A percentile compares a stretch with the other conserved stretches of the same genome.
These are phyloP conservation scores for Camellia japonica DNA, from an alignment of 148 eudicot species.

Conservation along the genomic window DNA sequence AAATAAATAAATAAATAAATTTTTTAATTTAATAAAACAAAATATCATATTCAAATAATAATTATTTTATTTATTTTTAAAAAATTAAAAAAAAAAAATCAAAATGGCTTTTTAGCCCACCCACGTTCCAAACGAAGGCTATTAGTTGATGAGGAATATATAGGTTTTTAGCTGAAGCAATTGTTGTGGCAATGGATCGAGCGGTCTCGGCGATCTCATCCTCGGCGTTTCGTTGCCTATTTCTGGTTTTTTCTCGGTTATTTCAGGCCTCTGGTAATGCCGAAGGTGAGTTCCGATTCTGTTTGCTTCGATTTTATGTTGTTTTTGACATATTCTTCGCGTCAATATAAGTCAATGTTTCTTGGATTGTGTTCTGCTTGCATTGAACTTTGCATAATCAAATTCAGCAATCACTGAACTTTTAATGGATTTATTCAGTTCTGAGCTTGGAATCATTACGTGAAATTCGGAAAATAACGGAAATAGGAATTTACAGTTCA, in stretches of 20 bases:
- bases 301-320: neutral
- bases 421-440: no score
- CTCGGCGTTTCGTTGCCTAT: neutral
- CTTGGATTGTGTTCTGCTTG: neutral
- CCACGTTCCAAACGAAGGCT: no score
- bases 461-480: no score
- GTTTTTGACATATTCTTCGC: neutral
- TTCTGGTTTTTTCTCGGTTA: slow-evolving; percentile 6
- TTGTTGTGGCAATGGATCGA: neutral
- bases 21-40: no score
- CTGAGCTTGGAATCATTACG: no score
- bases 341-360: neutral
- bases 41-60: no score
- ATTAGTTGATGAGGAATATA: no score
- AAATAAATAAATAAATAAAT: no score
- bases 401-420: no score
- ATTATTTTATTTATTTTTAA: no score
- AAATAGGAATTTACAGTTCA: neutral
- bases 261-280: neutral
- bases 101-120: no score
- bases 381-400: neutral
- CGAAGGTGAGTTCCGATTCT: neutral
- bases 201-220: neutral
- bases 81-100: no score
- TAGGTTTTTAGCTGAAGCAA: slow-evolving; percentile 1